Conservation (phyloP, 2,329 filamentous ascomycete genomes). For the Xylariaceae sp. region DNA sequence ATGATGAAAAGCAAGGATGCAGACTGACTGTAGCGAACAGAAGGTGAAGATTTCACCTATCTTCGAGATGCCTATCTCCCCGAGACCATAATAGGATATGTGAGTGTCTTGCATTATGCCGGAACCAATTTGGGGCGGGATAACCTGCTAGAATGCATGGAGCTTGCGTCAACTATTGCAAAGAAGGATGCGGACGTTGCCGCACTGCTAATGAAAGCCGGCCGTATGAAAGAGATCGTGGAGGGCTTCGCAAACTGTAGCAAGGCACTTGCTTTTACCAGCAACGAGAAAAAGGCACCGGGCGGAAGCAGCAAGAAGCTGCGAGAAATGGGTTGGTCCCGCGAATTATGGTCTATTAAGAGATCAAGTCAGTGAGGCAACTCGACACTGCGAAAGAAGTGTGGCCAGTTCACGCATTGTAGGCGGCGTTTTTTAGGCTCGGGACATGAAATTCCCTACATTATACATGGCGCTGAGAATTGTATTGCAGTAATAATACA, state of each 20-base stretch:
- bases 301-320: conserved; percentile 55
- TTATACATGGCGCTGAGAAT: conserved; percentile 1
- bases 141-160: conserved; percentile 78
- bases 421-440: conserved; percentile 11
- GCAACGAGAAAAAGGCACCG: conserved; percentile 50
- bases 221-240: conserved; percentile 70
- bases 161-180: conserved; percentile 72
- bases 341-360: conserved; percentile 59
- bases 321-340: conserved; percentile 58
- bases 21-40: conserved; percentile 31
- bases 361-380: conserved; percentile 25
- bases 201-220: conserved; percentile 57
- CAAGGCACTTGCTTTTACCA: conserved; percentile 61
- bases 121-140: conserved; percentile 71
- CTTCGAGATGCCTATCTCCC: conserved; percentile 79
- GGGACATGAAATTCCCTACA: conserved; percentile 1
- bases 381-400: neutral
- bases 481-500: conserved; percentile 2
- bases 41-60: conserved; percentile 56
- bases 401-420: neutral
- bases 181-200: conserved; percentile 65
- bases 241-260: conserved; percentile 73
- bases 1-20: neutral
- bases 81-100: conserved; percentile 78
- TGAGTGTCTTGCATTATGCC: conserved; percentile 74